Conservation (phyloP, 129 eudicot species). For the Escallonia herrerae region DNA sequence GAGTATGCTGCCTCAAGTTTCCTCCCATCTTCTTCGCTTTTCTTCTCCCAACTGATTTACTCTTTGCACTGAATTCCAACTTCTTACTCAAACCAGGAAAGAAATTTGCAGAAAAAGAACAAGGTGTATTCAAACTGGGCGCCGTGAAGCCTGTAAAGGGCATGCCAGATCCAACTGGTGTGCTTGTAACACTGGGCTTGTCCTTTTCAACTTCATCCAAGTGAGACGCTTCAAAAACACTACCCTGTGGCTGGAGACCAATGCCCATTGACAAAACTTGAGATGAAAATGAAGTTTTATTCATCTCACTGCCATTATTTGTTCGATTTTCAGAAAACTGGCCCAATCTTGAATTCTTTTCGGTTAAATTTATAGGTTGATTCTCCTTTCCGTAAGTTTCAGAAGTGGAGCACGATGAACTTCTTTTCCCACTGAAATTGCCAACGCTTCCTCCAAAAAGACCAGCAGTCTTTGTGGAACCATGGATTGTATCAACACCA, state of each 20-base stretch:
- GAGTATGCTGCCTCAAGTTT: constrained; percentile 37
- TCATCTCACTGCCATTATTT: constrained; percentile 13
- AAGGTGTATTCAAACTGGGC: constrained; percentile 31
- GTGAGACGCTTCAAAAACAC: constrained; percentile 16
- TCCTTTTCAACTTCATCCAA: constrained; percentile 23
- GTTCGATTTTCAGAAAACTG: constrained; percentile 12
- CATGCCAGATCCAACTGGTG: constrained; percentile 14
- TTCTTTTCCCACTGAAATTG: background rate
- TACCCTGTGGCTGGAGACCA: constrained; percentile 21
- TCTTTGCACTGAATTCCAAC: constrained; percentile 28
- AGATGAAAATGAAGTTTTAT: constrained; percentile 10
- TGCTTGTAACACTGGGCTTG: constrained; percentile 27
- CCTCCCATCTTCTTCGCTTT: constrained; percentile 40
- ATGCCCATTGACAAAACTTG: constrained; percentile 21
- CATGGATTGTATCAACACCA: constrained; percentile 17
- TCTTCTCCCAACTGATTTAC: constrained; percentile 35
- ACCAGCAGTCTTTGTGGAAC: constrained; percentile 16
- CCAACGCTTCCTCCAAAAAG: constrained; percentile 7
- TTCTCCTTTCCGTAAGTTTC: constrained; percentile 22
- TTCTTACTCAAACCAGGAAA: constrained; percentile 36
- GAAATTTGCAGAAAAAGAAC: constrained; percentile 36
- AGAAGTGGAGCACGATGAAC: background rate
- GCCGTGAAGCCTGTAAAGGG: constrained; percentile 34
- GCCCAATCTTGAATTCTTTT: constrained; percentile 17
- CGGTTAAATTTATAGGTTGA: constrained; percentile 10